Percentiles rank a stretch among this genome's conserved stretches.
phyloP scores from a whole-genome alignment of 2,329 filamentous ascomycete species.

The Drechslera avenae region DNA sequence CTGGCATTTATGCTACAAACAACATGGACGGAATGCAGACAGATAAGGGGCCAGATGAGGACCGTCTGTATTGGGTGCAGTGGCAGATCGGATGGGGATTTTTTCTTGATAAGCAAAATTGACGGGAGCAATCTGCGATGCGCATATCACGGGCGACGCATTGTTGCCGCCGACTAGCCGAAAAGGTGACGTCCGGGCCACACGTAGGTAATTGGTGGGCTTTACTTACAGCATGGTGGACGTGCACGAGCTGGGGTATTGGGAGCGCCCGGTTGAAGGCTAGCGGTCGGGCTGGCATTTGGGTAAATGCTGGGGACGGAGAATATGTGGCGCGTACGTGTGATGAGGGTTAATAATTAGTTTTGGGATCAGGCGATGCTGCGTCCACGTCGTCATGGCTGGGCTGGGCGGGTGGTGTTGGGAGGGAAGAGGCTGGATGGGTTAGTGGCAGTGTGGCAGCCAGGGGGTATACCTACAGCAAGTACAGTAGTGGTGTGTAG shows the following conservation, averaged over 20 bases:
- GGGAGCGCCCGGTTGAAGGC: slow-evolving; percentile 12
- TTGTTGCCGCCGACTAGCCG: slow-evolving; percentile 1
- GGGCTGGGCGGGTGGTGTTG: background rate
- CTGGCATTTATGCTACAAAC: background rate
- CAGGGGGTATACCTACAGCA: no score
- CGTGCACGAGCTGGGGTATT: slow-evolving; percentile 25
- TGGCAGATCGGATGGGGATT: no score
- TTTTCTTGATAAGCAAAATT: background rate
- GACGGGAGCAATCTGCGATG: background rate
- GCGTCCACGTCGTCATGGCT: no score
- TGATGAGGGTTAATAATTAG: slow-evolving; percentile 29
- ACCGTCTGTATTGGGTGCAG: background rate
- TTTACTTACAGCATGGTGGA: no score
- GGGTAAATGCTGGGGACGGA: slow-evolving; percentile 11
- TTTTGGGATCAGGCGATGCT: slow-evolving; percentile 2
- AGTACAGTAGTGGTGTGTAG: no score
- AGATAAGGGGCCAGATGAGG: no score
- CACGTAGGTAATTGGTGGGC: slow-evolving; percentile 13
- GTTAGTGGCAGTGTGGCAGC: background rate
- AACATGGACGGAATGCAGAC: no score
- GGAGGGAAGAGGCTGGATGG: background rate
- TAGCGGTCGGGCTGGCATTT: slow-evolving; percentile 14
- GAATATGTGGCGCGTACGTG: slow-evolving; percentile 15
- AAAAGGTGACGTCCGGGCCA: slow-evolving; percentile 7
- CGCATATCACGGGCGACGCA: slow-evolving; percentile 2